Evolutionary conservation across 2,329 filamentous ascomycete genomes (phyloP).

Genomic region (Pestalotiopsis sp.): DNA sequence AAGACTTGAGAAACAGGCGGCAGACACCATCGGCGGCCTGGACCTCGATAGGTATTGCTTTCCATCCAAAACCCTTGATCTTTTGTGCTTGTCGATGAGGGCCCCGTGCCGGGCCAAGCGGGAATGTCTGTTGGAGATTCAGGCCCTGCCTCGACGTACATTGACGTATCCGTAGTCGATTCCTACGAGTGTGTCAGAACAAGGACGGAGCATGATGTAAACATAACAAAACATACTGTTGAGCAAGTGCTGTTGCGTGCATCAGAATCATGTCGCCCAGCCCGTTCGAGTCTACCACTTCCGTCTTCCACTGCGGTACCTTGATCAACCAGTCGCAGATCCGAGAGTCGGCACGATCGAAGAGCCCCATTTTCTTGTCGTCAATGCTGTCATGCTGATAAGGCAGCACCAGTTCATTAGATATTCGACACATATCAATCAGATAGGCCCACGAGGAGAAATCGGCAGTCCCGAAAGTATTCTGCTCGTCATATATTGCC

Average conservation of each 20-base stretch:
- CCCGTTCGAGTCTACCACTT: constrained; percentile 36
- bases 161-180: constrained; percentile 29
- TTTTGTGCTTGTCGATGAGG: constrained; percentile 27
- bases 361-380: constrained; percentile 23
- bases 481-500: constrained; percentile 35
- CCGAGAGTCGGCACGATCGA: constrained; percentile 36
- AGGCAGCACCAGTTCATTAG: constrained; percentile 31
- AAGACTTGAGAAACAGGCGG: constrained; percentile 30
- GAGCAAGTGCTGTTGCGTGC: constrained; percentile 34
- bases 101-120: constrained; percentile 26
- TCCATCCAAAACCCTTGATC: constrained; percentile 32
- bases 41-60: constrained; percentile 29
- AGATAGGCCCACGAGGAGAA: constrained; percentile 41
- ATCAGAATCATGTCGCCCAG: constrained; percentile 39
- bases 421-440: constrained; percentile 37
- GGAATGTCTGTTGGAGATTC: constrained; percentile 31
- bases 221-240: constrained; percentile 32
- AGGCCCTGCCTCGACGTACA: constrained; percentile 25
- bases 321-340: constrained; percentile 40
- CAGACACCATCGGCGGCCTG: constrained; percentile 33
- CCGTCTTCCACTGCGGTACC: constrained; percentile 40
- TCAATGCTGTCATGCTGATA: constrained; percentile 24
- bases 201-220: neutral
- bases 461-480: constrained; percentile 34
- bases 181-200: constrained; percentile 16